phyloP scores from a whole-genome alignment of 176 grass and related monocot species.

The Microstegium vimineum region DNA sequence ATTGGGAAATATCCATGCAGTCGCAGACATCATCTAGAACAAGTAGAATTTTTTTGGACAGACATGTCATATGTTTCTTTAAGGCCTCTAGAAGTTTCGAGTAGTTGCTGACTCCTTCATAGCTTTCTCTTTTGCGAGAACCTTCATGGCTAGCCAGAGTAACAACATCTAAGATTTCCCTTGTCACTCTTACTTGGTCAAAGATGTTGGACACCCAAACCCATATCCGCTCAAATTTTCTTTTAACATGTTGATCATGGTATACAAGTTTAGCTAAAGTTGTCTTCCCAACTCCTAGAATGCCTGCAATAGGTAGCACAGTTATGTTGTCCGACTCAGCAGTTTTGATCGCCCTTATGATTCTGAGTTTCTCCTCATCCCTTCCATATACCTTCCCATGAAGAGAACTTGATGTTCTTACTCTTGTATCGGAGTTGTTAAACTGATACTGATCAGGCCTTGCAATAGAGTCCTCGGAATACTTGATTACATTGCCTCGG shows the following conservation, averaged over 20 bases:
- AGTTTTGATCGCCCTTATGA: not conserved
- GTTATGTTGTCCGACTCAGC: not conserved
- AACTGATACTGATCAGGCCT: not conserved
- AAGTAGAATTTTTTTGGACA: not conserved
- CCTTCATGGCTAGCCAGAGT: not conserved
- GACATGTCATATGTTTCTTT: not conserved
- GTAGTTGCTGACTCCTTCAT: not conserved
- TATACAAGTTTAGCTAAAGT: not conserved
- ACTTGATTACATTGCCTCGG: not conserved
- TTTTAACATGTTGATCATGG: not conserved
- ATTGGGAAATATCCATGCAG: not conserved
- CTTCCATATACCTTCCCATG: not conserved
- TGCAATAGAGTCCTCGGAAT: not conserved
- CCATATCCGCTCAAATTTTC: not conserved
- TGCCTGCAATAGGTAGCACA: not conserved
- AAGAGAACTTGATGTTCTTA: not conserved
- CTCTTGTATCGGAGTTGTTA: not conserved
- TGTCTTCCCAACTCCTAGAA: not conserved
- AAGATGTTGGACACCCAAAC: not conserved
- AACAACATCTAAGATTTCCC: not conserved
- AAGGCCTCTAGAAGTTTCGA: not conserved
- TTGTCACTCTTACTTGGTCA: not conserved
- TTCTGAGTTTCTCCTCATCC: fast-evolving
- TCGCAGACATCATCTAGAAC: slow-evolving; percentile 2
- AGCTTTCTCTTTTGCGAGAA: not conserved